These are phyloP conservation scores for Ceratobasidium sp. DNA, from an alignment of 1,284 basidiomycete species.

Conservation along the genomic window DNA sequence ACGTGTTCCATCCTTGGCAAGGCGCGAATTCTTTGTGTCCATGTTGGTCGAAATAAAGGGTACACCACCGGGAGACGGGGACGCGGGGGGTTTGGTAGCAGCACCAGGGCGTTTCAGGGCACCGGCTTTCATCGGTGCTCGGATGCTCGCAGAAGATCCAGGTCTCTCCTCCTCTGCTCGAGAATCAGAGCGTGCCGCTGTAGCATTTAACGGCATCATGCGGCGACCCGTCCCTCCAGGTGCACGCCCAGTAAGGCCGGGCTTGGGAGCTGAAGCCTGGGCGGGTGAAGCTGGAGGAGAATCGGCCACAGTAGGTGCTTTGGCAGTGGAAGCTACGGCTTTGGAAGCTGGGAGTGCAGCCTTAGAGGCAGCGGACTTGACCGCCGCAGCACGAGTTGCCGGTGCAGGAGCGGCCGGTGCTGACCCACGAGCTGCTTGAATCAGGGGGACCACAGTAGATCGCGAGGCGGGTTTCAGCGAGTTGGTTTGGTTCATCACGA, in stretches of 20 bases:
- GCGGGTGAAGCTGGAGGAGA: slow-evolving; percentile 47
- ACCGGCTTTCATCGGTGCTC: slow-evolving; percentile 39
- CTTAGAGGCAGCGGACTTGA: slow-evolving; percentile 52
- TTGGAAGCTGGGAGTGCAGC: slow-evolving; percentile 53
- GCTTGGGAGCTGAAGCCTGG: slow-evolving; percentile 39
- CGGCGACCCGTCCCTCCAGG: slow-evolving; percentile 44
- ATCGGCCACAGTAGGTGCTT: slow-evolving; percentile 68
- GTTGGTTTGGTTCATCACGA: slow-evolving; percentile 86
- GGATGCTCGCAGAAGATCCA: slow-evolving; percentile 44
- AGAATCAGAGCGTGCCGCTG: slow-evolving; percentile 50
- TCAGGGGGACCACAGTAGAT: slow-evolving; percentile 84
- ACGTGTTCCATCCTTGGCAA: slow-evolving; percentile 80
- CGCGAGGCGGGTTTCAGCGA: slow-evolving; percentile 93
- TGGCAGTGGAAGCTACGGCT: slow-evolving; percentile 57
- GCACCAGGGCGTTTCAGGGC: slow-evolving; percentile 66
- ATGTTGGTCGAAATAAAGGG: slow-evolving; percentile 77
- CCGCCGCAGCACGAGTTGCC: slow-evolving; percentile 50
- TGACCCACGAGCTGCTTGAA: slow-evolving; percentile 68
- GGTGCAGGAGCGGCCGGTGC: slow-evolving; percentile 60
- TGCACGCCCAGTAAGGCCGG: slow-evolving; percentile 46
- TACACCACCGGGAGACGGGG: slow-evolving; percentile 55
- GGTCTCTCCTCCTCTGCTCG: slow-evolving; percentile 48
- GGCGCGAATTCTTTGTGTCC: slow-evolving; percentile 77
- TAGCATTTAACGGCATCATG: slow-evolving; percentile 43
- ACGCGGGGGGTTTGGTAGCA: slow-evolving; percentile 51